These are phyloP conservation scores for Chrysosporium keratinophilum DNA, from an alignment of 2,329 filamentous ascomycete genomes.

Conservation along the genomic window DNA sequence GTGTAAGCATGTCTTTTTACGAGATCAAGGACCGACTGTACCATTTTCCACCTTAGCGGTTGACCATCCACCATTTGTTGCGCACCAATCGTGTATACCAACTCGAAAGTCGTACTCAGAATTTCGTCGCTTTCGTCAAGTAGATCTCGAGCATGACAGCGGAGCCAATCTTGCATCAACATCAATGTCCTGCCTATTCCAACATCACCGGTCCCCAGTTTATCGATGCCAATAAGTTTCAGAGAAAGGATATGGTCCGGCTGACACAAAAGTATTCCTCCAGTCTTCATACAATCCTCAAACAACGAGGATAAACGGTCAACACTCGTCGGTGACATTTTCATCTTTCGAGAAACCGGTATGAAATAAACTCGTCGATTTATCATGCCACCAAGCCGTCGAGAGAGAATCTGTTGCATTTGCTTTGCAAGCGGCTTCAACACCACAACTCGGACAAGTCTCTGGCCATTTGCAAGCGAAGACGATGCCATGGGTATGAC, in stretches of 20 bases:
- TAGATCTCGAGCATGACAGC: conserved; percentile 42
- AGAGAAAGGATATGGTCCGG: conserved; percentile 57
- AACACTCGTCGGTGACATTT: conserved; percentile 26
- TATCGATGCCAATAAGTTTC: conserved; percentile 51
- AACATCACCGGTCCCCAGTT: conserved; percentile 25
- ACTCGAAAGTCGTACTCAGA: conserved; percentile 48
- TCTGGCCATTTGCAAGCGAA: conserved; percentile 39
- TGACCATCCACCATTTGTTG: conserved; percentile 44
- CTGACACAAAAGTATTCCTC: conserved; percentile 51
- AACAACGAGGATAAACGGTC: conserved; percentile 32
- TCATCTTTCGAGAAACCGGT: conserved; percentile 46
- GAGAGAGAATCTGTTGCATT: conserved; percentile 46
- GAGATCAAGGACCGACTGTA: conserved; percentile 44
- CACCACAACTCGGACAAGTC: conserved; percentile 48
- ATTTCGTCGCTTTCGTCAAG: conserved; percentile 57
- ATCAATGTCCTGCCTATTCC: conserved; percentile 30
- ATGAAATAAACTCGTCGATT: conserved; percentile 45
- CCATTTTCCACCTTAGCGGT: conserved; percentile 46
- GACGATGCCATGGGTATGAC: conserved; percentile 54
- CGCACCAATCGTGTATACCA: conserved; percentile 51
- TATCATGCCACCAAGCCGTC: conserved; percentile 45
- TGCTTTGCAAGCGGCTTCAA: conserved; percentile 50
- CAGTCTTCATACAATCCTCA: conserved; percentile 38
- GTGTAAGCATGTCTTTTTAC: conserved; percentile 22
- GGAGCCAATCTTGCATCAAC: conserved; percentile 38